phyloP scores from a whole-genome alignment of 331 rosid genomes.

The Stylosanthes scabra region DNA sequence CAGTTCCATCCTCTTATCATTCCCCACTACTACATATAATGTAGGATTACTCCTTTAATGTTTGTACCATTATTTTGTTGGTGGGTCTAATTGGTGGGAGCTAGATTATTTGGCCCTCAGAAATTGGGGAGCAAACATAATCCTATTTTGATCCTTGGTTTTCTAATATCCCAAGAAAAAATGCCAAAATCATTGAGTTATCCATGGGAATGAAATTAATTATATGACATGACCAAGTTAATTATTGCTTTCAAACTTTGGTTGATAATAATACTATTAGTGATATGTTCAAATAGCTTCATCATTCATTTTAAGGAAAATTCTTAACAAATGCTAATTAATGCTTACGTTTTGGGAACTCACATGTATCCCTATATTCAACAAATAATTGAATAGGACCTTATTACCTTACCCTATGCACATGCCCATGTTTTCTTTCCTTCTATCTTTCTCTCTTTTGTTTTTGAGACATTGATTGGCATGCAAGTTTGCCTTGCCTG shows the following conservation, averaged over 20 bases:
- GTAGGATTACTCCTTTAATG: constrained; percentile 40
- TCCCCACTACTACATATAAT: constrained; percentile 44
- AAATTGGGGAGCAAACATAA: constrained; percentile 75
- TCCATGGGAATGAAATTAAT: constrained; percentile 16
- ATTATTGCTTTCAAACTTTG: constrained; percentile 43
- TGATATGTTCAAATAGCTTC: not conserved
- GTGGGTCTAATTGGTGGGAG: constrained; percentile 61
- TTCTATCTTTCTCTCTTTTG: constrained; percentile 11
- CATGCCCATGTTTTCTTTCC: constrained; percentile 39
- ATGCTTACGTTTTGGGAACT: constrained; percentile 29
- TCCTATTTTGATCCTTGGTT: constrained; percentile 55
- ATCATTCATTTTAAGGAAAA: constrained; percentile 12
- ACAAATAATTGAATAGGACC: constrained; percentile 1
- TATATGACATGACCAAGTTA: constrained; percentile 14
- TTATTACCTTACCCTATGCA: constrained; percentile 34
- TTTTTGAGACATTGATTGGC: constrained; percentile 28
- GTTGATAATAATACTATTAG: not conserved
- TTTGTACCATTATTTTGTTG: constrained; percentile 64
- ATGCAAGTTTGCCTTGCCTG: constrained; percentile 20
- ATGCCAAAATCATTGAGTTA: constrained; percentile 27
- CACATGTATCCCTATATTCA: not conserved
- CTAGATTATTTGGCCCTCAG: too few relatives aligned
- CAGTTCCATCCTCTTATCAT: constrained; percentile 56
- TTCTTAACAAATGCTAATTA: constrained; percentile 5
- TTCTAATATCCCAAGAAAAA: constrained; percentile 48